A percentile compares a stretch with the other conserved stretches of the same genome.
Evolutionary conservation across 306 rosid genomes (phyloP).

Genomic region (Medicago ruthenica): DNA sequence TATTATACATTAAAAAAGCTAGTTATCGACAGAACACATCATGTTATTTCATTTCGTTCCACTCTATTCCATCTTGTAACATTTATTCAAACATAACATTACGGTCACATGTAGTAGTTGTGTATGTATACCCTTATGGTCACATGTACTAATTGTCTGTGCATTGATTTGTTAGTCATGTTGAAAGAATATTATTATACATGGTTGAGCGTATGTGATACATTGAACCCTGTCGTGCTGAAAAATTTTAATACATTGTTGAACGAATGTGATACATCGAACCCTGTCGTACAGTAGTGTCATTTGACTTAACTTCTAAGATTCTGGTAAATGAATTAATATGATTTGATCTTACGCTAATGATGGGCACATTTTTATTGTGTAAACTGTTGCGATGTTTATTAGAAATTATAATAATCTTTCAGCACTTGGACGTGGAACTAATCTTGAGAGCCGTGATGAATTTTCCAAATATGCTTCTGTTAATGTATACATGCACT

Average conservation of each 20-base stretch:
- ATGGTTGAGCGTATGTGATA: background rate
- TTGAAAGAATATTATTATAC: background rate
- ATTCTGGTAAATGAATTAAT: background rate
- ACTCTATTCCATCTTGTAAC: too few species aligned
- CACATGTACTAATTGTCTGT: background rate
- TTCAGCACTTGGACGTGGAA: too few species aligned
- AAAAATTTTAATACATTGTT: background rate
- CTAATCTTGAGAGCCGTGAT: too few species aligned
- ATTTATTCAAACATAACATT: background rate
- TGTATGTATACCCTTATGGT: background rate
- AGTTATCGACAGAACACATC: too few species aligned
- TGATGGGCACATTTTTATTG: background rate
- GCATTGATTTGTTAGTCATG: background rate
- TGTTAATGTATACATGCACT: too few species aligned
- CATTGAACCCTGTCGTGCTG: too few species aligned
- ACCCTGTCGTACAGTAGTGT: too few species aligned
- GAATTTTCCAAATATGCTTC: too few species aligned
- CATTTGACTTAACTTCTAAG: too few species aligned
- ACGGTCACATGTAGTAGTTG: too few species aligned
- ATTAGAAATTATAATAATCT: too few species aligned
- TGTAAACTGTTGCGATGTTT: background rate
- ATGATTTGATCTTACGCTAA: background rate
- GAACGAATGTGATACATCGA: background rate
- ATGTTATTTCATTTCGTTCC: background rate
- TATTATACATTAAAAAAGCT: too few species aligned